A percentile compares a stretch with the other conserved stretches of the same genome.
phyloP scores from a whole-genome alignment of 352 stramenopile genomes.

The Globisporangium abappressorium region DNA sequence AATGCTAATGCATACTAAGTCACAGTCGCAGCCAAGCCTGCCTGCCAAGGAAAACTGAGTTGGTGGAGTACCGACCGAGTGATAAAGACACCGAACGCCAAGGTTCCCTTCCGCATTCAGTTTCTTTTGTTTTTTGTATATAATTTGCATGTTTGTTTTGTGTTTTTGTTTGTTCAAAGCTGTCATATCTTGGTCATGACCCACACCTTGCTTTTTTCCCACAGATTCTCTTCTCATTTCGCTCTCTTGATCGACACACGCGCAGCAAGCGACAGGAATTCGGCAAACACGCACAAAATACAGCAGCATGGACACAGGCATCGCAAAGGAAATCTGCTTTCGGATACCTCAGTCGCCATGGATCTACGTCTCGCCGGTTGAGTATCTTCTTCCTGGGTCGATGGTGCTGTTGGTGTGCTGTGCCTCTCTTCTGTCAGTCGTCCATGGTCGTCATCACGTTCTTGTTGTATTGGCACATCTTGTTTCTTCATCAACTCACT shows the following conservation, averaged over 20 bases:
- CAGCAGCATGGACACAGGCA: not conserved
- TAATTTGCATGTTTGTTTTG: slow-evolving; percentile 6
- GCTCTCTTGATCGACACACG: not conserved
- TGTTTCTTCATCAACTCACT: not conserved
- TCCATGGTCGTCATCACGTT: not conserved
- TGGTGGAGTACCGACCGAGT: too few relatives aligned
- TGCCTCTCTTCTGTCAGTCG: not conserved
- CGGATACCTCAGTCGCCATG: too few relatives aligned
- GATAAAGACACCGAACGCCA: not conserved
- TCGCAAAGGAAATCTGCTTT: too few relatives aligned
- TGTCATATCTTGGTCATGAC: not conserved
- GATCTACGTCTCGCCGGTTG: not conserved
- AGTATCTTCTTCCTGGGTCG: not conserved
- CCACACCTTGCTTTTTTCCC: not conserved
- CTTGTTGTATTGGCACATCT: slow-evolving; percentile 10
- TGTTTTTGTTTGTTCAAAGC: not conserved
- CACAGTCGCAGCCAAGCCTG: too few relatives aligned
- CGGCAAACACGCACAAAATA: not conserved
- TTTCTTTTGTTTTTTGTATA: not conserved
- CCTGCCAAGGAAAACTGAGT: not conserved
- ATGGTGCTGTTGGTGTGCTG: not conserved
- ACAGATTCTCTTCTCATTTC: not conserved
- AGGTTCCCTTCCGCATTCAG: not conserved
- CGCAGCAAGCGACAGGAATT: not conserved
- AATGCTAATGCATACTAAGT: too few relatives aligned